A percentile compares a stretch with the other conserved stretches of the same genome.
Conservation (phyloP, 768 basidiomycete genomes). For the Russula sp. region DNA sequence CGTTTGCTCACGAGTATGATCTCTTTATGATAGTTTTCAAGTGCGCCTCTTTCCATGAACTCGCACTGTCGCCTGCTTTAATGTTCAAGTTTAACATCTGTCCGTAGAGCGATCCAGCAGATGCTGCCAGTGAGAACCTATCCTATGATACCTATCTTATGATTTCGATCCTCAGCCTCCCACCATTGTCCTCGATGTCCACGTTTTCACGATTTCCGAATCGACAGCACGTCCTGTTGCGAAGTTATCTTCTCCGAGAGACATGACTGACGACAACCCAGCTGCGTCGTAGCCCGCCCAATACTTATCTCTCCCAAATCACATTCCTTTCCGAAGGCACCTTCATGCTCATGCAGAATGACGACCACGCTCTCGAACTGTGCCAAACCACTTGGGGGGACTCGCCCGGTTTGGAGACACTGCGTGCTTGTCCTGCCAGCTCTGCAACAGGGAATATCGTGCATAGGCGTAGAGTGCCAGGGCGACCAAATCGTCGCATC, state of each 20-base stretch:
- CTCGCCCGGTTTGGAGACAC: constrained; percentile 6
- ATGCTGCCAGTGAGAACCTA: not conserved
- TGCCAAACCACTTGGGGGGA: constrained; percentile 6
- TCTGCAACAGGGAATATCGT: constrained; percentile 12
- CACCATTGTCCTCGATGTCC: constrained; percentile 11
- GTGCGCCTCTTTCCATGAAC: not conserved
- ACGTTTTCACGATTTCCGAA: constrained; percentile 12
- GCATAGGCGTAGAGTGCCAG: constrained; percentile 16
- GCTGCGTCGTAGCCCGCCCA: constrained; percentile 17
- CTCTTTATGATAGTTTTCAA: constrained; percentile 11
- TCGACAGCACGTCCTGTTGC: constrained; percentile 14
- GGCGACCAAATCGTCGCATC: constrained; percentile 15
- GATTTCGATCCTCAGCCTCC: constrained; percentile 4
- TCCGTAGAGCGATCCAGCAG: constrained; percentile 1
- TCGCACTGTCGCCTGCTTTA: not conserved
- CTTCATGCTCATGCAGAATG: constrained; percentile 12
- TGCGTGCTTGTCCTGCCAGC: constrained; percentile 17
- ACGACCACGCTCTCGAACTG: constrained; percentile 17
- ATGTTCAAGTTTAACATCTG: not conserved
- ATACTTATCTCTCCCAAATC: constrained; percentile 16
- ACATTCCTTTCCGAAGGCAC: constrained; percentile 15
- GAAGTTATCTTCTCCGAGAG: not conserved
- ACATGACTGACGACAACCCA: not conserved
- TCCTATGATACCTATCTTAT: not conserved
- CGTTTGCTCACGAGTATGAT: constrained; percentile 16